These are phyloP conservation scores for Eimeria necatrix DNA, from an alignment of 169 alveolate species.

Conservation along the genomic window DNA sequence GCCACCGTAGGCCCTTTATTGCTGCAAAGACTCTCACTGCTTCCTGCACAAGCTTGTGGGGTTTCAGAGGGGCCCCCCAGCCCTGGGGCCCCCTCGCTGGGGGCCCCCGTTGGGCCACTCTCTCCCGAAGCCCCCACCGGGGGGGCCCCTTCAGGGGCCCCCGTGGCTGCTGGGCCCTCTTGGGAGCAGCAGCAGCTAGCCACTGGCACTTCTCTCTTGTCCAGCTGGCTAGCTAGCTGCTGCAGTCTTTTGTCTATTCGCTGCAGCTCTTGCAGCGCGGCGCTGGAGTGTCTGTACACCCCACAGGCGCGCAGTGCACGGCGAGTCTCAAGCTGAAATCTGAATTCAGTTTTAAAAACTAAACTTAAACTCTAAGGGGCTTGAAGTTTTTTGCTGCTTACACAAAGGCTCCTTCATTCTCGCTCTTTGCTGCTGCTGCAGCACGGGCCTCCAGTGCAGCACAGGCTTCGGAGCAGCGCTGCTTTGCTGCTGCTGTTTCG, in stretches of 20 bases:
- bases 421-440: not conserved
- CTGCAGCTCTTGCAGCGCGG: conserved; percentile 6
- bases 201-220: not conserved
- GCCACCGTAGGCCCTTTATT: no score
- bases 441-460: not conserved
- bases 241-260: conserved; percentile 28
- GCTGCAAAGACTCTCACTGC: no score
- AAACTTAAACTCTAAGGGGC: not conserved
- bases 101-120: no score
- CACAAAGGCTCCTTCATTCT: not conserved
- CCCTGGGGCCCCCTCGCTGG: no score
- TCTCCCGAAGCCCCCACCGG: no score
- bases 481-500: not conserved
- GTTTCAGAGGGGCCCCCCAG: no score
- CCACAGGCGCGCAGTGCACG: not conserved
- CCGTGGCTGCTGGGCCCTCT: not conserved
- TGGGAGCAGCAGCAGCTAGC: not conserved
- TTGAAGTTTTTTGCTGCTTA: not conserved
- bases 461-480: conserved; percentile 10
- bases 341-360: not conserved
- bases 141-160: not conserved
- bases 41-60: no score
- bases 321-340: not conserved
- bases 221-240: not conserved
- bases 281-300: conserved; percentile 7